phyloP scores from a whole-genome alignment of 768 basidiomycete genomes.

The Cantharellus cinnabarinus region DNA sequence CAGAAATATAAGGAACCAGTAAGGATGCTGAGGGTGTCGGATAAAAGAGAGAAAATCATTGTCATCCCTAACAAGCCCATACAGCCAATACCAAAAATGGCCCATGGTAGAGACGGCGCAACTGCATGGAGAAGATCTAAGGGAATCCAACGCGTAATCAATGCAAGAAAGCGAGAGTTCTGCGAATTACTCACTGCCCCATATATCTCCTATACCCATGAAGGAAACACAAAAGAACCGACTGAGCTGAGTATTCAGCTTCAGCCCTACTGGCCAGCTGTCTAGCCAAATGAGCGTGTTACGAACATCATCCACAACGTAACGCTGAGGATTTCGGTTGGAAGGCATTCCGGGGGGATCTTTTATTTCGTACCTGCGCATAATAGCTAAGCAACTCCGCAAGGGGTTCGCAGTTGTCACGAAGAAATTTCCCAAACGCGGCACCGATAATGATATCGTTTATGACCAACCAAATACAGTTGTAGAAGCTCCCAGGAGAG shows the following conservation, averaged over 20 bases:
- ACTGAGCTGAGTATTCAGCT: conserved; percentile 90
- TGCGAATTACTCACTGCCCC: conserved; percentile 38
- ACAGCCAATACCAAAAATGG: conserved; percentile 7
- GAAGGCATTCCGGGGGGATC: not conserved
- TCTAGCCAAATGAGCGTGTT: conserved; percentile 62
- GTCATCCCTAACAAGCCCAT: conserved; percentile 24
- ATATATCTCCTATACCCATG: conserved; percentile 38
- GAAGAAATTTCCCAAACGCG: conserved; percentile 48
- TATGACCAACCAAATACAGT: conserved; percentile 72
- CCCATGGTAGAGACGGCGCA: conserved; percentile 14
- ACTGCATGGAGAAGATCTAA: conserved; percentile 11
- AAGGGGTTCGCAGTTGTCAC: conserved; percentile 37
- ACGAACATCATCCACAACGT: conserved; percentile 29
- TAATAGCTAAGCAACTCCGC: conserved; percentile 19
- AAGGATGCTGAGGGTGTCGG: conserved; percentile 44
- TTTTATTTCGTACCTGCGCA: conserved; percentile 20
- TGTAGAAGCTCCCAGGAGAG: conserved; percentile 48
- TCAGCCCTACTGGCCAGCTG: conserved; percentile 89
- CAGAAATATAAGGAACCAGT: conserved; percentile 55
- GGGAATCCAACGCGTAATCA: not conserved
- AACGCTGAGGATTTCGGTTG: conserved; percentile 10
- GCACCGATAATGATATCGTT: conserved; percentile 80
- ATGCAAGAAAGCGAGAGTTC: not conserved
- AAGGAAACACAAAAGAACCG: conserved; percentile 61
- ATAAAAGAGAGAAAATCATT: conserved; percentile 39